Percentiles rank a stretch among this genome's conserved stretches.
Evolutionary conservation across 148 eudicot species (phyloP).

Genomic region (Rhododendron griersonianum): DNA sequence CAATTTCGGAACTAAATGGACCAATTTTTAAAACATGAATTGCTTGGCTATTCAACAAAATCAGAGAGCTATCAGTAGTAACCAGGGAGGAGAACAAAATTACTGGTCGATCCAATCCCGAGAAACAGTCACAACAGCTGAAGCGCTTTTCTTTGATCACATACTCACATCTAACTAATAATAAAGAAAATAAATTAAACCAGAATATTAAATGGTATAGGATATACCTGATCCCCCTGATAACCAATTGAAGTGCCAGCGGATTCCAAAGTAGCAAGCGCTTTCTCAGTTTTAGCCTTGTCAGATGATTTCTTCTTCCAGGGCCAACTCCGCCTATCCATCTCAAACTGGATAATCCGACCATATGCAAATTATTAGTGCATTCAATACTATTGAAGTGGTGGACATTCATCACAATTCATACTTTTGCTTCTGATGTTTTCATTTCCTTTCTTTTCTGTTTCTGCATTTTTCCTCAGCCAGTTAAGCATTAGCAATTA

Average conservation of each 20-base stretch:
- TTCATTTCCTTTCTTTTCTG: background rate
- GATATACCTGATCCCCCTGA: conserved; percentile 60
- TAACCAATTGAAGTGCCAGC: conserved; percentile 46
- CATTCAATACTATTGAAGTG: background rate
- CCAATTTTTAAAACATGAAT: background rate
- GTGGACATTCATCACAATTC: background rate
- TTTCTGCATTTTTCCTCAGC: too few species aligned
- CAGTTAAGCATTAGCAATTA: background rate
- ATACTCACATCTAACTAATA: background rate
- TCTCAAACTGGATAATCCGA: conserved; percentile 27
- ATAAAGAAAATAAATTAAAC: background rate
- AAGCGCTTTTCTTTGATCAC: background rate
- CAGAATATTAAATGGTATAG: background rate
- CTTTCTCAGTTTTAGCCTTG: conserved; percentile 64
- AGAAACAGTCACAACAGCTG: background rate
- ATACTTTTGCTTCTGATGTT: background rate
- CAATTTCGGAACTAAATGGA: background rate
- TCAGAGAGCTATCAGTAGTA: background rate
- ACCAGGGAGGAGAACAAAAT: background rate
- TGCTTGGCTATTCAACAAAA: background rate
- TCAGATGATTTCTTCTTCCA: conserved; percentile 97
- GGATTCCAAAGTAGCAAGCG: conserved; percentile 50
- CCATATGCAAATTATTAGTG: background rate
- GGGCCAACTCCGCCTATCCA: conserved; percentile 96
- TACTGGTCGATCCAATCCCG: background rate